Conservation (phyloP, 768 basidiomycete genomes). For the Gloeopeniophorella convolvens region DNA sequence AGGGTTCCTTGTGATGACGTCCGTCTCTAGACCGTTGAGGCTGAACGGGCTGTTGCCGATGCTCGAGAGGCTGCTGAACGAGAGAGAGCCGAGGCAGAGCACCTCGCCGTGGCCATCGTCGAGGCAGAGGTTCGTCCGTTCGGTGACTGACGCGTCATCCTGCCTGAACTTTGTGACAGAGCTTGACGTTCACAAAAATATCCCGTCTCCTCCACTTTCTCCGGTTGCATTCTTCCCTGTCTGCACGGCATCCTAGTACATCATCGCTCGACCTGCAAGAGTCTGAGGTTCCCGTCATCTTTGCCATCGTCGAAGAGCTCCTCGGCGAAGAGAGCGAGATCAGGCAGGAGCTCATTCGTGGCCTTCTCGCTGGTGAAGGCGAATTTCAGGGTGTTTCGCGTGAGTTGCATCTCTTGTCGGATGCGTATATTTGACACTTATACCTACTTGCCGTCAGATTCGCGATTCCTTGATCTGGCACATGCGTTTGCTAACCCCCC, state of each 20-base stretch:
- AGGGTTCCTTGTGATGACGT: neutral
- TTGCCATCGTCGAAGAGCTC: slow-evolving; percentile 46
- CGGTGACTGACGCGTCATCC: neutral
- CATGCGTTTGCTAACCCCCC: slow-evolving; percentile 46
- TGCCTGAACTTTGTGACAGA: slow-evolving; percentile 30
- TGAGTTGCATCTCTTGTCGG: slow-evolving; percentile 32
- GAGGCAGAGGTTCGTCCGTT: slow-evolving; percentile 47
- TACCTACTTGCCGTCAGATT: slow-evolving; percentile 36
- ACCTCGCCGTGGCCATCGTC: slow-evolving; percentile 48
- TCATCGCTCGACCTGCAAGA: slow-evolving; percentile 40
- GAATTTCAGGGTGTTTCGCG: slow-evolving; percentile 59
- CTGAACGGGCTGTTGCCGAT: slow-evolving; percentile 52
- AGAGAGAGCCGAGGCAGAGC: slow-evolving; percentile 49
- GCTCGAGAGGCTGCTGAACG: slow-evolving; percentile 48
- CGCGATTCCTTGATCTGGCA: slow-evolving; percentile 53
- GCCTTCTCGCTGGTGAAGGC: slow-evolving; percentile 51
- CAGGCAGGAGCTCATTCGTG: slow-evolving; percentile 46
- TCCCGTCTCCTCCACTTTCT: slow-evolving; percentile 52
- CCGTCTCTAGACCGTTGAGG: slow-evolving; percentile 49
- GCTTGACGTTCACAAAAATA: slow-evolving; percentile 35
- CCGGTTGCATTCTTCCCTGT: slow-evolving; percentile 47
- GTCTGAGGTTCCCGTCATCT: slow-evolving; percentile 48
- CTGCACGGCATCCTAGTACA: slow-evolving; percentile 38
- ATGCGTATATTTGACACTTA: slow-evolving; percentile 1
- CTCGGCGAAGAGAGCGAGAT: slow-evolving; percentile 46